phyloP scores from a whole-genome alignment of 2,329 filamentous ascomycete genomes.

The Aspergillus amoenus region DNA sequence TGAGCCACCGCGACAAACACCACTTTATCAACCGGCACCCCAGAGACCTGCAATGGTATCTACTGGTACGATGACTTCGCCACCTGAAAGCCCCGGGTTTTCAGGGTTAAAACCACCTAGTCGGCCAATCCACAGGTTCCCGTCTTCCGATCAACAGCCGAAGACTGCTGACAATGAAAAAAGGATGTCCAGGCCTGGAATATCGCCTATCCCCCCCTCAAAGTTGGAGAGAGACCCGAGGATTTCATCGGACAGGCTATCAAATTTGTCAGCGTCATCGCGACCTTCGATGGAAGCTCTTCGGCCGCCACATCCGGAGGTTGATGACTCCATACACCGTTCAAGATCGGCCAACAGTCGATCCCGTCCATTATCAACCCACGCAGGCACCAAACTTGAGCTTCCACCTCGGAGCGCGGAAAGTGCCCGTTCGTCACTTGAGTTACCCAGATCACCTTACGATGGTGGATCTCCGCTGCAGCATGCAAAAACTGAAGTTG shows the following conservation, averaged over 20 bases:
- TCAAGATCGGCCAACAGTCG: conserved; percentile 66
- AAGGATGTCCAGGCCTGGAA: conserved; percentile 22
- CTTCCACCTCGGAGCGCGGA: conserved; percentile 74
- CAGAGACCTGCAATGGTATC: conserved; percentile 59
- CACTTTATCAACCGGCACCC: conserved; percentile 46
- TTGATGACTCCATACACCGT: conserved; percentile 57
- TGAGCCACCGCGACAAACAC: conserved; percentile 27
- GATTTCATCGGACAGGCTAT: conserved; percentile 48
- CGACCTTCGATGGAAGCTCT: conserved; percentile 71
- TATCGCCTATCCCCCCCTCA: conserved; percentile 35
- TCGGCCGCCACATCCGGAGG: conserved; percentile 63
- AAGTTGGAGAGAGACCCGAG: conserved; percentile 52
- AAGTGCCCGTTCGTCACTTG: conserved; percentile 46
- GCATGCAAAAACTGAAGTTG: conserved; percentile 35
- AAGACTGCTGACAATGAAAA: conserved; percentile 34
- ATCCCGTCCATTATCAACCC: conserved; percentile 75
- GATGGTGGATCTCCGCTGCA: conserved; percentile 36
- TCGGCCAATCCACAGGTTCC: conserved; percentile 56
- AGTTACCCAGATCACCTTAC: conserved; percentile 34
- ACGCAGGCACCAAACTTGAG: conserved; percentile 79
- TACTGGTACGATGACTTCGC: conserved; percentile 77
- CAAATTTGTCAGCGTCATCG: conserved; percentile 57
- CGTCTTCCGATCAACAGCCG: conserved; percentile 47
- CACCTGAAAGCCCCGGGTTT: conserved; percentile 43
- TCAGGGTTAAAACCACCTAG: conserved; percentile 29